Conservation (phyloP, 140 eudicot genomes). For the Cichorium intybus region DNA sequence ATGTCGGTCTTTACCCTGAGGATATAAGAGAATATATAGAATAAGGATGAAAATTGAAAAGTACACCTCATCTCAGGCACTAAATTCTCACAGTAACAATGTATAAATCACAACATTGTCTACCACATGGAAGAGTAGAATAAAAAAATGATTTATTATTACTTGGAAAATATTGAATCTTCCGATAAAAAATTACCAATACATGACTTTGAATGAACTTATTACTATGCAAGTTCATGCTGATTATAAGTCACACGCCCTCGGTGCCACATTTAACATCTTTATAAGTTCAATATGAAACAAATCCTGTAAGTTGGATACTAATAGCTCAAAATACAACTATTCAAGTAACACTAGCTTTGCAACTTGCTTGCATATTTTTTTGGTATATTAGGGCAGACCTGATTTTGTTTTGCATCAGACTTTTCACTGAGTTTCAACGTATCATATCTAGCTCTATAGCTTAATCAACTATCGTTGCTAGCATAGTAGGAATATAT, state of each 20-base stretch:
- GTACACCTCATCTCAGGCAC: background rate
- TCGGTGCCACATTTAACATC: background rate
- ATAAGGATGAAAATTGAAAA: slow-evolving; percentile 10
- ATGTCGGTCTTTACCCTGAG: slow-evolving; percentile 93
- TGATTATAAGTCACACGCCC: slow-evolving; percentile 7
- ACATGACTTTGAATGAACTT: background rate
- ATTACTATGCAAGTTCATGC: slow-evolving; percentile 11
- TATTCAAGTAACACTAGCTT: slow-evolving; percentile 12
- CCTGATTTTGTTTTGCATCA: slow-evolving; percentile 7
- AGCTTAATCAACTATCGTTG: background rate
- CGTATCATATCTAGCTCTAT: background rate
- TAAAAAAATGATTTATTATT: no score
- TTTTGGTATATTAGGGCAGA: background rate
- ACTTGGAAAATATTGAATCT: background rate
- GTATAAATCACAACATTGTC: background rate
- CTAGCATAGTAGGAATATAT: background rate
- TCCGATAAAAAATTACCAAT: background rate
- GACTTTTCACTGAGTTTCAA: background rate
- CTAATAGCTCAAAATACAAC: slow-evolving; percentile 7
- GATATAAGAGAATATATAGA: slow-evolving; percentile 10
- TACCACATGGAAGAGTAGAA: background rate
- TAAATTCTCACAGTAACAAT: slow-evolving; percentile 13
- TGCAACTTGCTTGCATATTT: slow-evolving; percentile 4
- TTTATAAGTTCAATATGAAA: slow-evolving; percentile 1
- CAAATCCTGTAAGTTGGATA: slow-evolving; percentile 2